Conservation (phyloP, 768 basidiomycete genomes). For the Lactifluus volemus region DNA sequence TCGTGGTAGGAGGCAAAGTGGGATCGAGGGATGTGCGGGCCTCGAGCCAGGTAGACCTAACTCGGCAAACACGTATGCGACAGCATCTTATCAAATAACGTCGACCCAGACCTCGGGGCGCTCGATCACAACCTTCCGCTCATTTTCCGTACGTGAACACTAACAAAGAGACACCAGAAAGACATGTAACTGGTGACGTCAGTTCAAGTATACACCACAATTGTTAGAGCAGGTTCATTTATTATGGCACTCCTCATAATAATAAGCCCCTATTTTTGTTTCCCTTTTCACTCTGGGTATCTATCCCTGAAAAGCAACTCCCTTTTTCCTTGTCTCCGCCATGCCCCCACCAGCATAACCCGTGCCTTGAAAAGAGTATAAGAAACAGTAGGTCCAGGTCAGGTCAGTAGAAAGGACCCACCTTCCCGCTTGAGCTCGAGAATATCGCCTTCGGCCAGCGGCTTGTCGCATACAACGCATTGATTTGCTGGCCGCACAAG, state of each 20-base stretch:
- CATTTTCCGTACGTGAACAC: too few relatives aligned
- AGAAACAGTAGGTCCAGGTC: neutral
- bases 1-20: neutral
- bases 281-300: too few relatives aligned
- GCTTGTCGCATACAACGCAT: constrained; percentile 80
- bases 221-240: too few relatives aligned
- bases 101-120: too few relatives aligned
- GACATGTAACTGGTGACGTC: too few relatives aligned
- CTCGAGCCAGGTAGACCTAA: neutral
- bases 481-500: constrained; percentile 70
- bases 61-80: neutral
- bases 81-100: constrained; percentile 9
- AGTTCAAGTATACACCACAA: too few relatives aligned
- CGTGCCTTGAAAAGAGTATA: constrained; percentile 45
- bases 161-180: too few relatives aligned
- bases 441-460: constrained; percentile 58
- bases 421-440: constrained; percentile 88
- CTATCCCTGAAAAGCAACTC: constrained; percentile 81
- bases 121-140: too few relatives aligned
- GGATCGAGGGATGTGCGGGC: neutral
- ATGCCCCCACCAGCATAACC: constrained; percentile 93
- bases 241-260: too few relatives aligned
- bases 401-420: constrained; percentile 24
- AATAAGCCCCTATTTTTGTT: too few relatives aligned
- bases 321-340: constrained; percentile 76